phyloP scores from a whole-genome alignment of 345 rosid genomes.

The Aquilaria yunnanensis region DNA sequence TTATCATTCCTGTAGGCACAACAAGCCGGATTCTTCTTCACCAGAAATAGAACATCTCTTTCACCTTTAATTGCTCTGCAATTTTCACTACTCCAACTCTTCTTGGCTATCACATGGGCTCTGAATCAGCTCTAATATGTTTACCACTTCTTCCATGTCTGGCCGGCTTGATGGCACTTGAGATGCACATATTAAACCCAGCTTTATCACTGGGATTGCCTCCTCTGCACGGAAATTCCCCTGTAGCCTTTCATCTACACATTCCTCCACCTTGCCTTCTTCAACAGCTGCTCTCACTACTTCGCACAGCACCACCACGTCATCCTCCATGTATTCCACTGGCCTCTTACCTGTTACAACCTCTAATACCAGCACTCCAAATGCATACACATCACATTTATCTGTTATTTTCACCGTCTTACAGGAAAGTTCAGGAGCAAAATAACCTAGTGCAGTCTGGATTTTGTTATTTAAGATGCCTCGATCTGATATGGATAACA shows the following conservation, averaged over 20 bases:
- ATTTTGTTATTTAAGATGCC: constrained; percentile 80
- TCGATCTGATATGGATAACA: constrained; percentile 64
- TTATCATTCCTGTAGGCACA: constrained; percentile 8
- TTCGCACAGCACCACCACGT: constrained; percentile 77
- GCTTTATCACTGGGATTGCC: constrained; percentile 73
- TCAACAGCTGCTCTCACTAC: constrained; percentile 72
- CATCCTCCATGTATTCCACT: constrained; percentile 86
- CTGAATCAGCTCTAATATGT: constrained; percentile 67
- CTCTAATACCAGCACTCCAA: constrained; percentile 70
- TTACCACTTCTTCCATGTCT: constrained; percentile 82
- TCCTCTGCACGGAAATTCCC: constrained; percentile 65
- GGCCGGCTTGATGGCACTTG: constrained; percentile 91
- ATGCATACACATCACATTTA: constrained; percentile 83
- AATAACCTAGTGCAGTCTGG: constrained; percentile 83
- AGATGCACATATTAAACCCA: constrained; percentile 76
- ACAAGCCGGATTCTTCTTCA: constrained; percentile 43
- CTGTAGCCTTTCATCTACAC: constrained; percentile 48
- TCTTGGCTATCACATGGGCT: constrained; percentile 58
- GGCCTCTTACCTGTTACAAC: constrained; percentile 78
- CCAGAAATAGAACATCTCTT: constrained; percentile 14
- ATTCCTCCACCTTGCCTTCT: constrained; percentile 63
- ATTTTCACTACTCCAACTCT: constrained; percentile 35
- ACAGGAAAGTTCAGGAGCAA: constrained; percentile 92
- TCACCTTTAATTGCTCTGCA: constrained; percentile 10
- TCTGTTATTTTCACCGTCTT: constrained; percentile 81